Conservation (phyloP, 768 basidiomycete species). For the Mycena rosella region DNA sequence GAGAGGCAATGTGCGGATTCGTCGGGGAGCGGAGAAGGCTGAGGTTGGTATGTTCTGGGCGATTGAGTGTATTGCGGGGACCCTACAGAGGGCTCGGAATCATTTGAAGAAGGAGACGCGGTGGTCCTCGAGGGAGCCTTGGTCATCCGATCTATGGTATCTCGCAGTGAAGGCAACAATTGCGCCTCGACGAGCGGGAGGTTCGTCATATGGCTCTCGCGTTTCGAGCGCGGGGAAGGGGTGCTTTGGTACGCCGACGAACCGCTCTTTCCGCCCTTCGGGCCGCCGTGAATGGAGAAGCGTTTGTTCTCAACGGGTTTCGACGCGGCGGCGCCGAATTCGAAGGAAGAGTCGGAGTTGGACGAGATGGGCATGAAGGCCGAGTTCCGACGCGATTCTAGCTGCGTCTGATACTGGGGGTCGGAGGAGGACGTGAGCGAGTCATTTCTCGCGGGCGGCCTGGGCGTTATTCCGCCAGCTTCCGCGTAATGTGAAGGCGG, state of each 20-base stretch:
- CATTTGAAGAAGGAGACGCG: constrained; percentile 28
- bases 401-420: constrained; percentile 17
- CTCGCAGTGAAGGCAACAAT: constrained; percentile 76
- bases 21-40: background rate
- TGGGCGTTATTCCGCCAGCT: constrained; percentile 55
- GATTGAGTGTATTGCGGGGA: constrained; percentile 18
- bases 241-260: constrained; percentile 24
- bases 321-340: constrained; percentile 33
- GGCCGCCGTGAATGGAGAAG: constrained; percentile 17
- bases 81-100: constrained; percentile 8
- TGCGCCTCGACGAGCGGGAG: constrained; percentile 74
- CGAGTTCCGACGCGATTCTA: constrained; percentile 34
- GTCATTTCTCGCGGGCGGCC: constrained; percentile 32
- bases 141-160: constrained; percentile 84
- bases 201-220: constrained; percentile 61
- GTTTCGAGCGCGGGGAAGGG: constrained; percentile 38
- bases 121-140: constrained; percentile 53
- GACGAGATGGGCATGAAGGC: constrained; percentile 37
- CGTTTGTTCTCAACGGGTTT: constrained; percentile 34
- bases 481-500: constrained; percentile 71
- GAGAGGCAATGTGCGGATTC: constrained; percentile 10
- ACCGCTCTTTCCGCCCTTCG: constrained; percentile 1
- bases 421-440: constrained; percentile 24
- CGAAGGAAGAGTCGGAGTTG: constrained; percentile 48
- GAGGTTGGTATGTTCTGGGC: constrained; percentile 20